Base-by-base conservation (phyloP, 2,329 filamentous ascomycete species). In the Fusarium austroafricanum region DNA sequence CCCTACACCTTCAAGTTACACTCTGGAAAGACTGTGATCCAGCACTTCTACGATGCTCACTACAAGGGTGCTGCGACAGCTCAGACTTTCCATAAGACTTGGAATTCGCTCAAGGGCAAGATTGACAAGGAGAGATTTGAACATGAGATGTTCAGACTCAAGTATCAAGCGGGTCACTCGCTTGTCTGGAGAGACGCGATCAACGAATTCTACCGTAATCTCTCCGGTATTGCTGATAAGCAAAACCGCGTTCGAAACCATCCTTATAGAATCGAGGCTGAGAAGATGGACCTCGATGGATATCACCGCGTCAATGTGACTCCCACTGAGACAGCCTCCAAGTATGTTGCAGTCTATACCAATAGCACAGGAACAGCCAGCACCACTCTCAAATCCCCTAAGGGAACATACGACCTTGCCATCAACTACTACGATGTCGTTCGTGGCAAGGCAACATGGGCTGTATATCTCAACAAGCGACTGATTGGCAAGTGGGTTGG, bases 111-210 rank as follows among this genome's bases (percentile, higher is more conserved):
- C 0, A 70, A 82, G 50, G 85, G 82, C 3, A 83, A 83, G 43
- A 81, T 92, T 45, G 90, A 92, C 73, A 63, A 77, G 6, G 83
- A 90, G 76, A 83, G 89, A 23, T 91, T 82, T 74, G 79, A 87
- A 7, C 82, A 91, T 45, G 82, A 87, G 33, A 79, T 87, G 1
- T 88, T 85, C 77, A 83, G 87, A 4, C 83, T 90, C 12, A 79
- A 78, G 3, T 92, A 88, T 74, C 90, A 92, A 75, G 87, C 90
- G 0, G 90, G 90, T 0, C 90, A 92, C 76, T 83, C 89, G 0
- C 82, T 92, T 18, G 87, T 92, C 17, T 93, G 90, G 90, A 83
- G 90, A 15, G 90, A 92, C 71, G 83, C 87, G 1, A 87, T 92
- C 77, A 86, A 80, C 71, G 80, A 87, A 55, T 92, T 90, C 78